A percentile compares a stretch with the other conserved stretches of the same genome.
phyloP scores from a whole-genome alignment of 495 filamentous ascomycete species.

The Lindgomyces ingoldianus region DNA sequence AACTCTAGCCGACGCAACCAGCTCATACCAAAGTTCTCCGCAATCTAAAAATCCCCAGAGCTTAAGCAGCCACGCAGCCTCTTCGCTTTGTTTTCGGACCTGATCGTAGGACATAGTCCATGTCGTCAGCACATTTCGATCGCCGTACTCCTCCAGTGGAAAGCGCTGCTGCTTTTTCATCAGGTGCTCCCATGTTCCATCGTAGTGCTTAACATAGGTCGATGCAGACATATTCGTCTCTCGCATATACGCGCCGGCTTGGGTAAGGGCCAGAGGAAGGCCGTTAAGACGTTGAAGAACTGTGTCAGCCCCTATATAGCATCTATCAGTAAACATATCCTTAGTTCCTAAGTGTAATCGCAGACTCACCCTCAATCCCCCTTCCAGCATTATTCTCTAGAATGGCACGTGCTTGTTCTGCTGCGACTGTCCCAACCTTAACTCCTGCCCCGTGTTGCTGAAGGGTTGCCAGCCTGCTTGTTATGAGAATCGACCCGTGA shows the following conservation, averaged over 20 bases:
- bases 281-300: slow-evolving; percentile 23
- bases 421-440: slow-evolving; percentile 1
- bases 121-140: slow-evolving; percentile 20
- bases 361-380: slow-evolving; percentile 6
- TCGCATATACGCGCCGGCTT: slow-evolving; percentile 32
- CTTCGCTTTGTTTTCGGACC: slow-evolving; percentile 5
- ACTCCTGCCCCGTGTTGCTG: background rate
- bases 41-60: no score
- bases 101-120: slow-evolving; percentile 19
- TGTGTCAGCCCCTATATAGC: background rate
- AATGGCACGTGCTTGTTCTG: background rate
- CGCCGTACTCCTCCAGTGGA: slow-evolving; percentile 9
- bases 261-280: slow-evolving; percentile 37
- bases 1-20: no score
- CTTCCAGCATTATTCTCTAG: background rate
- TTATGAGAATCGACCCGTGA: slow-evolving; percentile 48
- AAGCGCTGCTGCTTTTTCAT: background rate
- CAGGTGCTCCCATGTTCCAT: slow-evolving; percentile 8
- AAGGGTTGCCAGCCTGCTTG: slow-evolving; percentile 42
- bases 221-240: slow-evolving; percentile 1
- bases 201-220: slow-evolving; percentile 14
- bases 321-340: no score
- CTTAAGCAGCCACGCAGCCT: slow-evolving; percentile 14
- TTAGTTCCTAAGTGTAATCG: slow-evolving; percentile 37
- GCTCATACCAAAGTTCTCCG: no score